A percentile compares a stretch with the other conserved stretches of the same genome.
phyloP scores from a whole-genome alignment of 441 rosid species.

The Viola pubescens region DNA sequence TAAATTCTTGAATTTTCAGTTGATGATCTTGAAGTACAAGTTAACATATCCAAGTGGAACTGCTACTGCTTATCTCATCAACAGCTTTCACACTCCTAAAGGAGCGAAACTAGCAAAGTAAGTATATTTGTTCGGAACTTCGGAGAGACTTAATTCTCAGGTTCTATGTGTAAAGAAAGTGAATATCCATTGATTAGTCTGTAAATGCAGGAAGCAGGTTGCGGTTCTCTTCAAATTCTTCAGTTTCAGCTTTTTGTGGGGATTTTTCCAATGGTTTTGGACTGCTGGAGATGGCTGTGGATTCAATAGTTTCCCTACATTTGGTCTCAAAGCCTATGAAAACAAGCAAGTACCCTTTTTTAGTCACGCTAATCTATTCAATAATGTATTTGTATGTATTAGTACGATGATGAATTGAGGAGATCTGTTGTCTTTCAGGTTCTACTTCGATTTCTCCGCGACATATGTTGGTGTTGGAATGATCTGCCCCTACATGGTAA shows the following conservation, averaged over 20 bases:
- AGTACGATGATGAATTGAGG: no score
- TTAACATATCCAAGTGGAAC: conserved; percentile 89
- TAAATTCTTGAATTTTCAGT: conserved; percentile 21
- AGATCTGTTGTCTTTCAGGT: conserved; percentile 27
- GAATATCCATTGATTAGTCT: background rate
- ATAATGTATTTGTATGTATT: no score
- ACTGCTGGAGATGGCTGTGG: conserved; percentile 66
- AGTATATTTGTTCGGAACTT: background rate
- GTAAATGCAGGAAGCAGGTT: conserved; percentile 65
- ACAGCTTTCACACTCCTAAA: conserved; percentile 86
- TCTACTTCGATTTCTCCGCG: conserved; percentile 85
- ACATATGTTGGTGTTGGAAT: conserved; percentile 89
- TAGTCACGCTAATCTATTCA: no score
- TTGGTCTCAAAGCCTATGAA: conserved; percentile 56
- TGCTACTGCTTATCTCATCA: conserved; percentile 88
- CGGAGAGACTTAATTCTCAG: background rate
- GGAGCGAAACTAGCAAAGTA: conserved; percentile 89
- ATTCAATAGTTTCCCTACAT: conserved; percentile 63
- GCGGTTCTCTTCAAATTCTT: conserved; percentile 48
- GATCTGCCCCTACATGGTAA: conserved; percentile 84
- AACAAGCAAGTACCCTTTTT: conserved; percentile 29
- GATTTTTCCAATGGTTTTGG: conserved; percentile 84
- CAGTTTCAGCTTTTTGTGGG: conserved; percentile 52
- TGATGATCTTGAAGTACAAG: conserved; percentile 75
- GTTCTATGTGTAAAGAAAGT: background rate